phyloP scores from a whole-genome alignment of 2,329 filamentous ascomycete genomes.

The Sclerotinia subarctica region DNA sequence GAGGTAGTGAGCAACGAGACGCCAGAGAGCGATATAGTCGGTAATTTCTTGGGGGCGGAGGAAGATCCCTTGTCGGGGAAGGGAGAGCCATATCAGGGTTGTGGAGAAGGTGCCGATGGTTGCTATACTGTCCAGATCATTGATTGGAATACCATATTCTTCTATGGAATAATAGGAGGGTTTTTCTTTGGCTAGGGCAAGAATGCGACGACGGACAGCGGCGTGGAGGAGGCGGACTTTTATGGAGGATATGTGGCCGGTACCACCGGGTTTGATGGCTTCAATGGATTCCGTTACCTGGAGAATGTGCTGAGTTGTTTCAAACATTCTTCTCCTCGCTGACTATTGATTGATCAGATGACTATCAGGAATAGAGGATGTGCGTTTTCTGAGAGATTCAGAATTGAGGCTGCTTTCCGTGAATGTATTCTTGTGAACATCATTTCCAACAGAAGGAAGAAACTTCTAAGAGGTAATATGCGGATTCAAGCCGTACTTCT shows the following conservation, averaged over 20 bases:
- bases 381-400: neutral
- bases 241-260: conserved; percentile 61
- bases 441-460: neutral
- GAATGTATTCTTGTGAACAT: neutral
- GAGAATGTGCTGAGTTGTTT: conserved; percentile 73
- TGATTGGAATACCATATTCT: conserved; percentile 64
- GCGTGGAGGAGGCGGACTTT: conserved; percentile 69
- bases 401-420: neutral
- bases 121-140: conserved; percentile 70
- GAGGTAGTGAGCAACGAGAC: conserved; percentile 68
- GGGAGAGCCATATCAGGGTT: conserved; percentile 62
- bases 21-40: conserved; percentile 74
- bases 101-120: conserved; percentile 71
- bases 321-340: conserved; percentile 62
- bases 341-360: conserved; percentile 40
- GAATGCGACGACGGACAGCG: conserved; percentile 61
- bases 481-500: too few species aligned
- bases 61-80: conserved; percentile 71
- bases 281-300: conserved; percentile 65
- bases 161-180: conserved; percentile 61
- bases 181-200: conserved; percentile 52
- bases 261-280: conserved; percentile 65
- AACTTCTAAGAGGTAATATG: neutral
- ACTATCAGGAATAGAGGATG: neutral
- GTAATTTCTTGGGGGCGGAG: conserved; percentile 57